Evolutionary conservation across 768 basidiomycete genomes (phyloP).

Genomic region (Russula emetica): DNA sequence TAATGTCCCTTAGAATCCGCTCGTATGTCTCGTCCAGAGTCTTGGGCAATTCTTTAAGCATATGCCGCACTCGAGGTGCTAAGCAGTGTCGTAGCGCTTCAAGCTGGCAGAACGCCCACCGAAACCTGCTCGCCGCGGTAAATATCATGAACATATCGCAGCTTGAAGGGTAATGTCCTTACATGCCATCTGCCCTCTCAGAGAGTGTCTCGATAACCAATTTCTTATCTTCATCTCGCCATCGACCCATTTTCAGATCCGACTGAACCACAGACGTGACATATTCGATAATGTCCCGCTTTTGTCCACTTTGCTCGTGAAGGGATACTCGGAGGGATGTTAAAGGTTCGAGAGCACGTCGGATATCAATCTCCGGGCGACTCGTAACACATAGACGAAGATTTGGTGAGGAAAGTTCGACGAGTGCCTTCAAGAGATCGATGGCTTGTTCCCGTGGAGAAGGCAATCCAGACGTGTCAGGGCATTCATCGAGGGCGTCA

Average conservation of each 20-base stretch:
- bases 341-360: background rate
- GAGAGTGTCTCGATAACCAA: background rate
- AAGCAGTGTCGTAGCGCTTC: background rate
- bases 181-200: constrained; percentile 4
- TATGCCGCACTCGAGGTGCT: background rate
- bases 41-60: constrained; percentile 1
- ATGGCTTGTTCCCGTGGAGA: background rate
- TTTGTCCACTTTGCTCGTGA: constrained; percentile 5
- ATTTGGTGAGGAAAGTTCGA: background rate
- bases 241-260: background rate
- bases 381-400: constrained; percentile 1
- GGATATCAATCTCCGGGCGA: background rate
- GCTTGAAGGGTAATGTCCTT: background rate
- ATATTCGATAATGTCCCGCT: background rate
- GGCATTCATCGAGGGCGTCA: background rate
- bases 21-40: constrained; percentile 5
- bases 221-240: background rate
- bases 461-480: background rate
- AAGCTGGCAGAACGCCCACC: background rate
- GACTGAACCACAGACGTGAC: background rate
- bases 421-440: background rate
- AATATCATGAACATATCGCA: background rate
- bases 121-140: background rate
- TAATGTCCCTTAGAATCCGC: background rate
- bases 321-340: background rate